These are phyloP conservation scores for Talaromyces sp. DNA, from an alignment of 2,329 filamentous ascomycete species.

Conservation along the genomic window DNA sequence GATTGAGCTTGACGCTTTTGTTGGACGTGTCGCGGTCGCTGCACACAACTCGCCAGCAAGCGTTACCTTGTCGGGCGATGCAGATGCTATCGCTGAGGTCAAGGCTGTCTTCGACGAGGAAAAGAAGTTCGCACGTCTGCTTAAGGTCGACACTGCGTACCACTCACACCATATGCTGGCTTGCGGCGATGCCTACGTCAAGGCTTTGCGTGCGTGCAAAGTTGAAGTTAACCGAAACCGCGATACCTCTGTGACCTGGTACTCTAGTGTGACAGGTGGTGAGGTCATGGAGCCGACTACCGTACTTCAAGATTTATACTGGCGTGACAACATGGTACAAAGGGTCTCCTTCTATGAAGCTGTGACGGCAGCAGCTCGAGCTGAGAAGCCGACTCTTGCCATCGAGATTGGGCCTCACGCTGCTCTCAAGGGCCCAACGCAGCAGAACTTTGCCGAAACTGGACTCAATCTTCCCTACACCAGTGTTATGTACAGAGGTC, in stretches of 20 bases:
- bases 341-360: slow-evolving; percentile 28
- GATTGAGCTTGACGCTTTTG: too few species aligned
- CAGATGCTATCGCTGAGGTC: slow-evolving; percentile 19
- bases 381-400: slow-evolving; percentile 10
- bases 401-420: slow-evolving; percentile 29
- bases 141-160: slow-evolving; percentile 35
- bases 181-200: slow-evolving; percentile 25
- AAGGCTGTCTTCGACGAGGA: slow-evolving; percentile 20
- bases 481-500: slow-evolving; percentile 8
- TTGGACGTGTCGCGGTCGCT: slow-evolving; percentile 18
- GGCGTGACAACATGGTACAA: slow-evolving; percentile 28
- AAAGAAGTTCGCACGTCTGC: slow-evolving; percentile 26
- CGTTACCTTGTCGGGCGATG: slow-evolving; percentile 38
- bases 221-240: slow-evolving; percentile 4
- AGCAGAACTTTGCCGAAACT: slow-evolving; percentile 7
- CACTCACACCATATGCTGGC: slow-evolving; percentile 37
- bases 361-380: slow-evolving; percentile 9
- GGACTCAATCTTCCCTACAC: slow-evolving; percentile 8
- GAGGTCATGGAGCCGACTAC: not conserved
- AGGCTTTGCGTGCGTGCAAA: slow-evolving; percentile 3
- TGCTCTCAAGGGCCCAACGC: slow-evolving; percentile 21
- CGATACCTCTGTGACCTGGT: not conserved
- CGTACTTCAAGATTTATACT: slow-evolving; percentile 20
- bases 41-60: slow-evolving; percentile 31
- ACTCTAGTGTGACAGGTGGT: not conserved